Evolutionary conservation across 176 grass and related monocot species (phyloP).

Genomic region (Typha latifolia): DNA sequence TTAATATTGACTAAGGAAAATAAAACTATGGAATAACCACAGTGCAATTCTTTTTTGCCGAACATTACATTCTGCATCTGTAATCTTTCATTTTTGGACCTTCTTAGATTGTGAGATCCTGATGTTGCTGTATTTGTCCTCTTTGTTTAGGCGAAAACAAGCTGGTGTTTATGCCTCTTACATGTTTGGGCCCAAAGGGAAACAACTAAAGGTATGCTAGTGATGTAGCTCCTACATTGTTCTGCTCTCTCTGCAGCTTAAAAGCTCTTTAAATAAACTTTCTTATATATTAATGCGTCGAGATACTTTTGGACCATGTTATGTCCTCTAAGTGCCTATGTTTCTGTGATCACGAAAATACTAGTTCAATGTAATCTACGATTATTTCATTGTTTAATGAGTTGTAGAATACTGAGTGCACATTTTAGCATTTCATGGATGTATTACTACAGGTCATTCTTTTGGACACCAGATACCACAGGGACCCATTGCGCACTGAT

Average conservation of each 20-base stretch:
- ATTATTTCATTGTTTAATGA: background rate
- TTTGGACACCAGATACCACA: constrained; percentile 95
- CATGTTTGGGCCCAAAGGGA: constrained; percentile 77
- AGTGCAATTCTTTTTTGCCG: no score
- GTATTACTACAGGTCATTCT: constrained; percentile 56
- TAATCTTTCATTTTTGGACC: no score
- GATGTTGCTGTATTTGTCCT: constrained; percentile 19
- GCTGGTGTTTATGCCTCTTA: constrained; percentile 86
- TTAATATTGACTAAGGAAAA: no score
- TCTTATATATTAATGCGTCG: background rate
- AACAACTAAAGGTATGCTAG: constrained; percentile 61
- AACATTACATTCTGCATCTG: no score
- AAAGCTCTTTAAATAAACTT: background rate
- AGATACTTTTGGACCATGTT: background rate
- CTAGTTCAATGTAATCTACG: no score
- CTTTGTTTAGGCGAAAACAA: constrained; percentile 65
- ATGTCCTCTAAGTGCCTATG: background rate
- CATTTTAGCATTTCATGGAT: background rate
- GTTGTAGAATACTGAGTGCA: background rate
- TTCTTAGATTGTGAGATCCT: background rate
- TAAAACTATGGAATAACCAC: no score
- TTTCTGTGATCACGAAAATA: no score
- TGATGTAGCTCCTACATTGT: constrained; percentile 10
- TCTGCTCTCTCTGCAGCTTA: background rate
- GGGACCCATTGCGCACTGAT: constrained; percentile 72